A percentile compares a stretch with the other conserved stretches of the same genome.
These are phyloP conservation scores for Leucocoprinus leucothites DNA, from an alignment of 768 basidiomycete genomes.

Conservation along the genomic window DNA sequence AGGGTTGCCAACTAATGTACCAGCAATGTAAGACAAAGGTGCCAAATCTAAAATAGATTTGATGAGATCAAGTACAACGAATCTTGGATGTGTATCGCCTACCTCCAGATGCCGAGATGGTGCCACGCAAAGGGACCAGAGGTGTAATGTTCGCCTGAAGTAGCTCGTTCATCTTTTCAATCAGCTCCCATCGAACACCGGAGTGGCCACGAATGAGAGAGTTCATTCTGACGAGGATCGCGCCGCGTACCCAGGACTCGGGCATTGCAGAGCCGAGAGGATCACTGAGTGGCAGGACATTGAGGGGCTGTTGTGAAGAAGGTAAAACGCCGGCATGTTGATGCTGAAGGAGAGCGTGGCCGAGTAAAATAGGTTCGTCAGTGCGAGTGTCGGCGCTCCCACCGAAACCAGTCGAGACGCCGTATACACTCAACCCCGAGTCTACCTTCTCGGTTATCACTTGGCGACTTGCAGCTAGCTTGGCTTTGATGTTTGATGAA, in stretches of 20 bases:
- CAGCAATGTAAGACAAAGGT: constrained; percentile 82
- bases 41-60: constrained; percentile 51
- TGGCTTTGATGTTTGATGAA: constrained; percentile 43
- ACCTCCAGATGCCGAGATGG: constrained; percentile 84
- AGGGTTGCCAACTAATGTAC: constrained; percentile 75
- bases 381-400: constrained; percentile 89
- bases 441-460: constrained; percentile 67
- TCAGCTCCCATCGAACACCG: constrained; percentile 76
- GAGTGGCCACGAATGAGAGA: constrained; percentile 88
- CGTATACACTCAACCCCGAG: constrained; percentile 71
- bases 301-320: constrained; percentile 43
- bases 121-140: constrained; percentile 79
- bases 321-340: constrained; percentile 76
- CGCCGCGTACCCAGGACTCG: constrained; percentile 83
- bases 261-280: constrained; percentile 77
- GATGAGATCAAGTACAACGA: constrained; percentile 10
- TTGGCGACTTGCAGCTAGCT: constrained; percentile 59
- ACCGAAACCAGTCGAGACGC: constrained; percentile 82
- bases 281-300: constrained; percentile 67
- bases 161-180: constrained; percentile 74
- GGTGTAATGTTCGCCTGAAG: constrained; percentile 73
- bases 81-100: constrained; percentile 10
- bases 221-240: constrained; percentile 85
- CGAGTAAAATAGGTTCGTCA: constrained; percentile 66
- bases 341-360: constrained; percentile 81